Percentiles rank a stretch among this genome's conserved stretches.
Conservation (phyloP, 805 yeast species). For the Saccharomycopsis sp. region DNA sequence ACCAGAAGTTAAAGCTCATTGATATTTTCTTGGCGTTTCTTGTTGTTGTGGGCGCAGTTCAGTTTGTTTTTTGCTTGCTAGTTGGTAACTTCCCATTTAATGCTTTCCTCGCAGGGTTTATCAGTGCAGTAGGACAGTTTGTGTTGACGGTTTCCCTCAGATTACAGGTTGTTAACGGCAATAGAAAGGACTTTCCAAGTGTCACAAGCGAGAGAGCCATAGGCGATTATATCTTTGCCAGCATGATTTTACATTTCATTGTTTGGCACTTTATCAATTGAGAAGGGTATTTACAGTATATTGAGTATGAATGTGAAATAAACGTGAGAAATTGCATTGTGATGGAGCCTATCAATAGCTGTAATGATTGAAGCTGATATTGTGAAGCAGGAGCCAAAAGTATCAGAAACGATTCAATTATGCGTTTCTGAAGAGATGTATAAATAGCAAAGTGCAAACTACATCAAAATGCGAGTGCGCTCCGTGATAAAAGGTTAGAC, state of each 20-base stretch:
- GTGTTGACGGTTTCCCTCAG: constrained; percentile 80
- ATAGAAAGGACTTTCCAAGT: constrained; percentile 33
- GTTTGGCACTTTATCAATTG: constrained; percentile 70
- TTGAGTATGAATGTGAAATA: too few species aligned
- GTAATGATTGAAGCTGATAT: too few species aligned
- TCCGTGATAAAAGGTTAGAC: too few species aligned
- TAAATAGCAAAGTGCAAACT: too few species aligned
- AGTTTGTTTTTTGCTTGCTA: constrained; percentile 67
- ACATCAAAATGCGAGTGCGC: too few species aligned
- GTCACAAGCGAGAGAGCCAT: constrained; percentile 54
- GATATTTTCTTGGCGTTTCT: constrained; percentile 73
- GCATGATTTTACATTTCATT: constrained; percentile 81
- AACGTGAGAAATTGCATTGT: too few species aligned
- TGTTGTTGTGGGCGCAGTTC: constrained; percentile 67
- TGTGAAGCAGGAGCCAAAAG: too few species aligned
- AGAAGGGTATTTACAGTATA: not conserved
- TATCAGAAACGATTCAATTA: too few species aligned
- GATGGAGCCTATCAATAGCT: too few species aligned
- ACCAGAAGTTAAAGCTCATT: constrained; percentile 45
- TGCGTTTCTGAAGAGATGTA: too few species aligned
- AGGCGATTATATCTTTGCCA: constrained; percentile 84
- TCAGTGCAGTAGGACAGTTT: constrained; percentile 90
- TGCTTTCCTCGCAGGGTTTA: constrained; percentile 91
- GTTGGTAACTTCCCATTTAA: constrained; percentile 94
- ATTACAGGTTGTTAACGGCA: constrained; percentile 51